Evolutionary conservation across 2,329 filamentous ascomycete genomes (phyloP).

Genomic region (Diaporthe eres): DNA sequence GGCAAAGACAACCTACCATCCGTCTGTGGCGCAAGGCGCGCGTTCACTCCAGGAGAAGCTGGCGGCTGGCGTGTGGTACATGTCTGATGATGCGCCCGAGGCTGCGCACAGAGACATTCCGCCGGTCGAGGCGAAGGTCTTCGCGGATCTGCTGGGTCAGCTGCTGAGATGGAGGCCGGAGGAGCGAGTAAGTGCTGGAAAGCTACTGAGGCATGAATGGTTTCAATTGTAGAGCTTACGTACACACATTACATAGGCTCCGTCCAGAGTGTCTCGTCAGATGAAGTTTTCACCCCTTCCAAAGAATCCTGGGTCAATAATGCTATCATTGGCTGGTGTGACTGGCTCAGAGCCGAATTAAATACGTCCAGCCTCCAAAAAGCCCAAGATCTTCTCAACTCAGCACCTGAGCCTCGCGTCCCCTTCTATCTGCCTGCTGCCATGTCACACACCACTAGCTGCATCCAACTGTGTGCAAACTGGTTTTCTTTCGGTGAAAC

Average conservation of each 20-base stretch:
- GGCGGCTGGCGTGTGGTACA: not conserved
- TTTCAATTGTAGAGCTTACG: not conserved
- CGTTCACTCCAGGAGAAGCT: not conserved
- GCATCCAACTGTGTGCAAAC: not conserved
- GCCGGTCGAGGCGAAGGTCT: not conserved
- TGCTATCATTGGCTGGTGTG: no score
- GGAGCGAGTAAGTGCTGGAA: not conserved
- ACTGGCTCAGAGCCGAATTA: no score
- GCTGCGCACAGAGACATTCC: not conserved
- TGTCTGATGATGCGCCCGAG: not conserved
- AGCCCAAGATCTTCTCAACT: no score
- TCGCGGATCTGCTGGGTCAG: not conserved
- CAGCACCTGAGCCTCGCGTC: no score
- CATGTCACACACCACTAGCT: not conserved
- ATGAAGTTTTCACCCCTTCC: no score
- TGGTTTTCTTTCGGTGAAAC: not conserved
- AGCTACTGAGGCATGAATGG: not conserved
- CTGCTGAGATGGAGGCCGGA: not conserved
- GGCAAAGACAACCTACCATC: not conserved
- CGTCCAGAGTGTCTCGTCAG: no score
- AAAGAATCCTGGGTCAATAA: no score
- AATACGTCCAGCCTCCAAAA: no score
- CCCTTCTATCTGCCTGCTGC: no score
- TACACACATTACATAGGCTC: not conserved
- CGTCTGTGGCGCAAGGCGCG: not conserved